Percentiles rank a stretch among this genome's conserved stretches.
Evolutionary conservation across 495 filamentous ascomycete genomes (phyloP).

Genomic region (Annulohypoxylon maeteangense): DNA sequence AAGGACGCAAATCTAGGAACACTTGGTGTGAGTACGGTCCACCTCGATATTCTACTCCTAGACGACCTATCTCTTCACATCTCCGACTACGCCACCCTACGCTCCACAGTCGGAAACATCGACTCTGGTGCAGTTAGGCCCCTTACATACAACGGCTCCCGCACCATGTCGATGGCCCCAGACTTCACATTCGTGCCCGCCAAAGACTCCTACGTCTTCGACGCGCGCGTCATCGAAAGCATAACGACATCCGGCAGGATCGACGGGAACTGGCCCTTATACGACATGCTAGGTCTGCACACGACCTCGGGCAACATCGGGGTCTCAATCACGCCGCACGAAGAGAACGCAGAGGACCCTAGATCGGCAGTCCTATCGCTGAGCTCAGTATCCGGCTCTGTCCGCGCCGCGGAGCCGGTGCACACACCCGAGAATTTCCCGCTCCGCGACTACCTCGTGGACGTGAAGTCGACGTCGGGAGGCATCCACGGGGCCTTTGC

Average conservation of each 20-base stretch:
- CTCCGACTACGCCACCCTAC: constrained; percentile 32
- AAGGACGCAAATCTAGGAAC: constrained; percentile 40
- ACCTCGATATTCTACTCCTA: constrained; percentile 53
- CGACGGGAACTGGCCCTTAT: constrained; percentile 56
- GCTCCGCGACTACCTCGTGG: constrained; percentile 55
- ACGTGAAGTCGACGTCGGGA: constrained; percentile 52
- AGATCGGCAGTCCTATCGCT: constrained; percentile 51
- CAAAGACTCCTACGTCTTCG: constrained; percentile 43
- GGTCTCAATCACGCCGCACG: constrained; percentile 52
- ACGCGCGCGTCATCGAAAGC: constrained; percentile 50
- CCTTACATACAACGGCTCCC: constrained; percentile 15
- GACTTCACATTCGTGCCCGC: constrained; percentile 40
- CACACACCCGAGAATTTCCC: constrained; percentile 44
- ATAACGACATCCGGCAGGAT: constrained; percentile 52
- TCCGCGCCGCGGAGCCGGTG: constrained; percentile 52
- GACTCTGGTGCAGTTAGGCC: constrained; percentile 23
- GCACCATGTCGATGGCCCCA: constrained; percentile 5
- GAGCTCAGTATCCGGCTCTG: constrained; percentile 48
- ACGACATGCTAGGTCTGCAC: constrained; percentile 52
- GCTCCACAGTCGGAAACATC: constrained; percentile 48
- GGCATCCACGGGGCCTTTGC: constrained; percentile 46
- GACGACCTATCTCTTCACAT: constrained; percentile 54
- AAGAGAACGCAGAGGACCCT: constrained; percentile 32
- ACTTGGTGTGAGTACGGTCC: constrained; percentile 45
- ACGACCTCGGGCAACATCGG: constrained; percentile 52